Base-by-base conservation (phyloP, 78 protist species). In the Dictyostelium purpureum region DNA sequence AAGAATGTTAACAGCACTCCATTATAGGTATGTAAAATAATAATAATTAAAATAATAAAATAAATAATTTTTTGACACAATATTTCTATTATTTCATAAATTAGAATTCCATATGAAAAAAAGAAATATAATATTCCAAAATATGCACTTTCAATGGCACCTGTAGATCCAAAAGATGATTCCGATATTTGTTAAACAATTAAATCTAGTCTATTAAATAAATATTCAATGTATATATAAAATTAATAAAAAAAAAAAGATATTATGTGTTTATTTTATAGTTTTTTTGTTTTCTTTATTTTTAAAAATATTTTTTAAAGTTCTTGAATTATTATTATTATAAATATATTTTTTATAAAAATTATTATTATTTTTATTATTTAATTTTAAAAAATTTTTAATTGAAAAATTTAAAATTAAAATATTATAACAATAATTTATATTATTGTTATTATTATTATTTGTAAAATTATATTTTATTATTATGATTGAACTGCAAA, bases 401-500 rank as follows among this genome's bases (percentile, higher is more conserved):
- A 14, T 47, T 47, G 52, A 14, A 14, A 14, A n/a, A n/a, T n/a
- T n/a, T n/a, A n/a, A n/a, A n/a, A n/a, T n/a, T n/a, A n/a, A n/a
- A n/a, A n/a, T n/a, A n/a, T n/a, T n/a, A n/a, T n/a, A n/a, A n/a
- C n/a, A n/a, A n/a, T n/a, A n/a, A n/a, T n/a, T n/a, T n/a, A n/a
- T n/a, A 61, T 42, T 40, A 67, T n/a, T 66, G 37, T 67, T 67
- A 6, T 66, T 37, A 43, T 43, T 71, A 45, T 69, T 31, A n/a
- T 70, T 70, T 7, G 40, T 73, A n/a, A n/a, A n/a, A 45, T 73
- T 73, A 12, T 45, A 45, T n/a, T 24, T 35, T 43, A 51, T n/a
- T n/a, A 40, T 67, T 89, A 93, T 42, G 87, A 82, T 83, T 75
- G 88, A 75, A 94, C 96, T 65, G 96, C 96, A 79, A 66, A 75